These are phyloP conservation scores for Aspergillus terreus DNA, from an alignment of 2,329 filamentous ascomycete genomes.

Conservation along the genomic window DNA sequence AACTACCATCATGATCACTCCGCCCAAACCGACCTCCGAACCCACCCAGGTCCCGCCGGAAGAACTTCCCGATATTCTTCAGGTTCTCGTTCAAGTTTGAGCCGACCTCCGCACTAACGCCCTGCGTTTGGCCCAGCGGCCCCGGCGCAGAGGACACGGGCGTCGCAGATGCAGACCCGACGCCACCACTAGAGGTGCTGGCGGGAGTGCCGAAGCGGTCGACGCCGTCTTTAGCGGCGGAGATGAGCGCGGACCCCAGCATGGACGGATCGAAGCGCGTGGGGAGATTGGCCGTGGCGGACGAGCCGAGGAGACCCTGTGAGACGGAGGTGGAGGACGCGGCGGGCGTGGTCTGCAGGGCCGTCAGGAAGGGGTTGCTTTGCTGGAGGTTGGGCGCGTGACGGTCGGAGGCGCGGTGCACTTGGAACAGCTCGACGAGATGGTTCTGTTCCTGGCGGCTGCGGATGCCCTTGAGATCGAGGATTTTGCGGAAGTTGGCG, in stretches of 20 bases:
- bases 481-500: constrained; percentile 90
- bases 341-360: constrained; percentile 46
- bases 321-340: constrained; percentile 37
- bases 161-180: constrained; percentile 12
- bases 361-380: constrained; percentile 67
- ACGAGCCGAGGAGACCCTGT: constrained; percentile 43
- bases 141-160: constrained; percentile 8
- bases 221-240: constrained; percentile 78
- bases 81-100: constrained; percentile 83
- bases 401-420: constrained; percentile 65
- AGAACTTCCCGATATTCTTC: constrained; percentile 95
- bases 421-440: constrained; percentile 85
- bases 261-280: constrained; percentile 74
- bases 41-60: constrained; percentile 78
- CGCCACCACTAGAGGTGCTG: constrained; percentile 18
- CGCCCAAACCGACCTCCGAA: constrained; percentile 68
- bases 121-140: constrained; percentile 21
- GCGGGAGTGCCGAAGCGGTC: constrained; percentile 67
- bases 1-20: constrained; percentile 28
- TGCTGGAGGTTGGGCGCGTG: constrained; percentile 65
- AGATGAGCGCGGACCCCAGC: constrained; percentile 83
- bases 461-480: constrained; percentile 90
- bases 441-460: constrained; percentile 73
- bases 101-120: constrained; percentile 46
- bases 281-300: constrained; percentile 42